These are phyloP conservation scores for Acephala macrosclerotiorum DNA, from an alignment of 2,329 filamentous ascomycete species.

Conservation along the genomic window DNA sequence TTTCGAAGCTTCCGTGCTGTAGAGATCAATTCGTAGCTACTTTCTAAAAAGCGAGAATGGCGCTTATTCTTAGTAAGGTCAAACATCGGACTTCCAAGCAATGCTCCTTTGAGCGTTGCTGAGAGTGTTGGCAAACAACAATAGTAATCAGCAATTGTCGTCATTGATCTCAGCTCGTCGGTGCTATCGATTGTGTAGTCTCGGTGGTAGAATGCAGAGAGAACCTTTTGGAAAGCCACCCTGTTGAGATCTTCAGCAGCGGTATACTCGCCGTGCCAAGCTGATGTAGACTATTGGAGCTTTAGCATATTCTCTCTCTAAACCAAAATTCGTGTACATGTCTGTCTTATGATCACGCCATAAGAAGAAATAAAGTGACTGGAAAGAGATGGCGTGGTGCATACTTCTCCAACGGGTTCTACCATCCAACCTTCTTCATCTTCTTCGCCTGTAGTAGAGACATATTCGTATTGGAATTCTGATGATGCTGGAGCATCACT, in stretches of 20 bases:
- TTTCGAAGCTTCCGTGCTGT: conserved; percentile 11
- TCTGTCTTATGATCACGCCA: background rate
- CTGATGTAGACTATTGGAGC: conserved; percentile 1
- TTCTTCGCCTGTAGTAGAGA: conserved; percentile 9
- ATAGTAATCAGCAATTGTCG: conserved; percentile 24
- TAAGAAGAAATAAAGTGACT: background rate
- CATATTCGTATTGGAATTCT: conserved; percentile 11
- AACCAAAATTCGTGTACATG: background rate
- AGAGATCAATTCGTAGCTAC: background rate
- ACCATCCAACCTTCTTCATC: background rate
- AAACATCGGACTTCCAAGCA: background rate
- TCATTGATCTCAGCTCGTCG: conserved; percentile 13
- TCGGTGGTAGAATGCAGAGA: conserved; percentile 28
- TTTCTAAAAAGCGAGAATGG: background rate
- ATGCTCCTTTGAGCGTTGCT: background rate
- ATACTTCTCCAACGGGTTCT: background rate
- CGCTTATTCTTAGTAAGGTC: background rate
- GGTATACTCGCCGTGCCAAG: conserved; percentile 3
- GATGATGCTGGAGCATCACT: background rate
- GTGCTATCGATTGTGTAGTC: conserved; percentile 16
- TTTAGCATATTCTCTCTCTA: too few relatives aligned
- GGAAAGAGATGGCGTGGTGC: background rate
- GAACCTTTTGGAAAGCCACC: conserved; percentile 23
- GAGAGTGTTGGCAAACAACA: conserved; percentile 25
- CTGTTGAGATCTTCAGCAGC: background rate